These are phyloP conservation scores for Paraurostyla sp. DNA, from an alignment of 73 alveolate species.

Conservation along the genomic window DNA sequence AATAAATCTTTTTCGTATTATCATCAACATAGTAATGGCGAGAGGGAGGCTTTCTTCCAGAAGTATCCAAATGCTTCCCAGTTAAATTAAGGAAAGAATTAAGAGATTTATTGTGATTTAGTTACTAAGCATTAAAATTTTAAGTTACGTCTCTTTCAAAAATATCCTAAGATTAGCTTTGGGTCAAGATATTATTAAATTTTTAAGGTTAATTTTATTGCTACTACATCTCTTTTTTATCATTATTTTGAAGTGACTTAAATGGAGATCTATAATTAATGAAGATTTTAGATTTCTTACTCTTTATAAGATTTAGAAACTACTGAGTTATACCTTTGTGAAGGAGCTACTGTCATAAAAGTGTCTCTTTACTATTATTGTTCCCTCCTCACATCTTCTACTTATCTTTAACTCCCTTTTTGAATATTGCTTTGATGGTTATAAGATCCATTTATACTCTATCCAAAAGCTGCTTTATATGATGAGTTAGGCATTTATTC, in stretches of 20 bases:
- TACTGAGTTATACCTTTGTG: constrained; percentile 13
- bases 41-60: constrained; percentile 40
- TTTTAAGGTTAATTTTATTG: too few relatives aligned
- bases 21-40: constrained; percentile 29
- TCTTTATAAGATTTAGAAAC: constrained; percentile 33
- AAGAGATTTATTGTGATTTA: background rate
- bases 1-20: constrained; percentile 15
- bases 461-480: background rate
- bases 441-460: background rate
- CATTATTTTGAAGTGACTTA: too few relatives aligned
- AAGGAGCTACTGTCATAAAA: constrained; percentile 43
- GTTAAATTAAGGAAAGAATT: constrained; percentile 8
- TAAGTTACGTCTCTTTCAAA: constrained; percentile 2
- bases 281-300: background rate
- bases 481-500: constrained; percentile 18
- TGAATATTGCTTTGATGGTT: background rate
- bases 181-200: too few relatives aligned
- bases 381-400: background rate
- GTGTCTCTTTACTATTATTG: constrained; percentile 3
- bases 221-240: too few relatives aligned
- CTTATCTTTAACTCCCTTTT: constrained; percentile 12
- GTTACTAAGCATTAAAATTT: background rate
- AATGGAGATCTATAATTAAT: constrained; percentile 4
- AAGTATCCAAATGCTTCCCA: background rate
- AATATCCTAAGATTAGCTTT: background rate